Base-by-base conservation (phyloP, 2,329 filamentous ascomycete genomes). In the Hypoxylon sp. region DNA sequence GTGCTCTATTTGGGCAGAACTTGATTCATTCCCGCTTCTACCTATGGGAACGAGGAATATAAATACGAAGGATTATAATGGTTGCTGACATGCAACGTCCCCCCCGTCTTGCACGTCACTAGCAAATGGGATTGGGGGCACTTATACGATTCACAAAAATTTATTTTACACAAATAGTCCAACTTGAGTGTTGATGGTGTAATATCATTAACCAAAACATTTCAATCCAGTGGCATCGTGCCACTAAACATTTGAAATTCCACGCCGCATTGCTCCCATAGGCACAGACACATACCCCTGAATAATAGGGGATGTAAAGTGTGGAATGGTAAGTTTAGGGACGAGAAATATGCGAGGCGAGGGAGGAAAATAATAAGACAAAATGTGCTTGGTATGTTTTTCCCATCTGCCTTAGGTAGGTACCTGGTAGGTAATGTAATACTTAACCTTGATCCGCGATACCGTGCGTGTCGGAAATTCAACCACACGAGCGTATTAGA, bases 391-490 rank as follows among this genome's bases (percentile, higher is more conserved):
- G 17, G 39, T 3, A 43, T 20, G 4, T 11, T 4, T 41, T 17
- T 43, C 19, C 39, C 39, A 20, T 43, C 39, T 43, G n/a, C 17
- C 39, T 41, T 4, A n/a, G n/a, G n/a, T n/a, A n/a, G n/a, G n/a
- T n/a, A n/a, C n/a, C n/a, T n/a, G n/a, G n/a, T n/a, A n/a, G n/a
- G n/a, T n/a, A n/a, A n/a, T n/a, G n/a, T 15, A 34, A 34, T 34
- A 34, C 24, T 26, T 26, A n/a, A n/a, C 6, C 11, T 34, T 34
- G 32, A 34, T 34, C 11, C 11, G 32, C 32, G 32, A 34, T 49
- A 51, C n/a, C 4, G 19, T 51, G 52, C 43, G 56, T 41, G 19
- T 64, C 56, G 59, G 37, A 51, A 63, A 43, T 26, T 34, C 44
- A 59, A 49, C 56, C 52, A 56, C 32, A 59, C 32, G 44, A 61